Conservation (phyloP, 768 basidiomycete species). For the Pulveroboletus sp. region DNA sequence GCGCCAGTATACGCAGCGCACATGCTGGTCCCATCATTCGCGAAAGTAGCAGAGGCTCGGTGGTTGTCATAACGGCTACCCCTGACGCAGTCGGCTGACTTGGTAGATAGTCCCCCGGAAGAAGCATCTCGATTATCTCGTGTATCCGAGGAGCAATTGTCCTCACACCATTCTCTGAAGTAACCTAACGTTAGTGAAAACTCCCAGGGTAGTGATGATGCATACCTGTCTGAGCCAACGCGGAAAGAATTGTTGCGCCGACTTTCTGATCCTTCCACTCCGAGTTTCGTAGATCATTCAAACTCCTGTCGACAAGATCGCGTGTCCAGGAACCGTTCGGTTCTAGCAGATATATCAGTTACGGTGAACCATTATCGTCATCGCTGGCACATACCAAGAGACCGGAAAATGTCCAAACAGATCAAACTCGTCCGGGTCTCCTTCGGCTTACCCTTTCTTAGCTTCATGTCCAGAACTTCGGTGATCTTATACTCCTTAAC, state of each 20-base stretch:
- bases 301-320: neutral
- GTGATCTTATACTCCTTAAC: neutral
- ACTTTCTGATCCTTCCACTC: neutral
- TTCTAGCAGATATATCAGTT: neutral
- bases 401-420: neutral
- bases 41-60: neutral
- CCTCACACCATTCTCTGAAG: no score
- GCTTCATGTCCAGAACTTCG: neutral
- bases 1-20: neutral
- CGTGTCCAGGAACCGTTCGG: neutral
- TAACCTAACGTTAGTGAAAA: no score
- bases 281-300: neutral
- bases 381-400: neutral
- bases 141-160: no score
- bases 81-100: no score
- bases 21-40: neutral
- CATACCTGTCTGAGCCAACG: neutral
- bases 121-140: no score
- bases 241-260: neutral
- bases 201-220: no score
- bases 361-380: no score
- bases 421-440: neutral
- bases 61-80: no score
- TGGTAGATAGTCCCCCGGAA: no score
- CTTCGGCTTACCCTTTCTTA: neutral